Evolutionary conservation across 345 rosid genomes (phyloP).

Genomic region (Dovyalis caffra): DNA sequence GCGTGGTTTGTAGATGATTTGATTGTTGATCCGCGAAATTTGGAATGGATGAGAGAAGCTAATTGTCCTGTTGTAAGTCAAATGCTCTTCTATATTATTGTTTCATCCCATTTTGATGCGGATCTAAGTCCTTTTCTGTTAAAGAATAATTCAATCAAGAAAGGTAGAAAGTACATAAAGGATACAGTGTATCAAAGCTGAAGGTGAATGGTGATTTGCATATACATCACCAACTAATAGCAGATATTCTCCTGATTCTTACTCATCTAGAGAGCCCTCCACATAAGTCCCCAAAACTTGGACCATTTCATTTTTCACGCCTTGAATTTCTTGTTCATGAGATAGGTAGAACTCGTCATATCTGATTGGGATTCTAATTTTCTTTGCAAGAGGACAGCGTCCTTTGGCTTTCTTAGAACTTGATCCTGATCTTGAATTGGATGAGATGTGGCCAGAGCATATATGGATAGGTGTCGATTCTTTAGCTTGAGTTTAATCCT

Average conservation of each 20-base stretch:
- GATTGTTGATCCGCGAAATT: slow-evolving; percentile 89
- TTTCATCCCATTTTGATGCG: background rate
- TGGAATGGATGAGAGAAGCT: slow-evolving; percentile 96
- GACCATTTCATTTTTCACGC: background rate
- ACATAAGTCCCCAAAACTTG: background rate
- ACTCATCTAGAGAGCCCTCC: background rate
- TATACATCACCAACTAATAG: background rate
- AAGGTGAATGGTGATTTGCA: background rate
- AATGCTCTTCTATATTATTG: slow-evolving; percentile 8
- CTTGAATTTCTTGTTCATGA: background rate
- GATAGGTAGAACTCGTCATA: background rate
- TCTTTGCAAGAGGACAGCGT: background rate
- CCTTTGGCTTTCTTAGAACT: background rate
- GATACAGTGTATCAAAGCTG: background rate
- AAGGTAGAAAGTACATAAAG: background rate
- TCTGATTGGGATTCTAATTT: background rate
- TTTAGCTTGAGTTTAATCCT: background rate
- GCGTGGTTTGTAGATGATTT: slow-evolving; percentile 66
- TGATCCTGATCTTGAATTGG: background rate
- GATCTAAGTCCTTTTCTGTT: background rate
- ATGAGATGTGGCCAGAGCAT: slow-evolving; percentile 3
- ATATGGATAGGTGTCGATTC: background rate
- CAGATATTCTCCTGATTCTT: background rate
- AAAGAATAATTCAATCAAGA: background rate
- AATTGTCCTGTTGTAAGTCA: slow-evolving; percentile 91